These are phyloP conservation scores for Musa itinerans DNA, from an alignment of 176 grass and related monocot species.

Conservation along the genomic window DNA sequence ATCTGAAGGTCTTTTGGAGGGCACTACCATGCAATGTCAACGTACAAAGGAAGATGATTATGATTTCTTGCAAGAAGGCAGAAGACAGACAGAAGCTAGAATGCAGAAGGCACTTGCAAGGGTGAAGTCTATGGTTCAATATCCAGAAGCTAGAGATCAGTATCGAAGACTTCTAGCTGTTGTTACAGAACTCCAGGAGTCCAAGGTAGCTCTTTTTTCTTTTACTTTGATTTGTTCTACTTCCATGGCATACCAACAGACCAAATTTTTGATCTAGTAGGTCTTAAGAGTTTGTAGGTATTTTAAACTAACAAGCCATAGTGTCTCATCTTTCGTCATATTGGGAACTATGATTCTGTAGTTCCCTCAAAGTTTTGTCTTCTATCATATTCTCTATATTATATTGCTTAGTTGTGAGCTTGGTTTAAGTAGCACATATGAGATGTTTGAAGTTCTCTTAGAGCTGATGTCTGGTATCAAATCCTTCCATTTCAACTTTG, in stretches of 20 bases:
- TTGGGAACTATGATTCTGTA: neutral
- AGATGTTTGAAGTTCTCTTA: no score
- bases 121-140: conserved; percentile 95
- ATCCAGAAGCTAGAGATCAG: conserved; percentile 96
- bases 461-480: no score
- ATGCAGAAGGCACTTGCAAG: conserved; percentile 74
- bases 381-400: neutral
- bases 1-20: conserved; percentile 54
- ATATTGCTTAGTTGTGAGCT: neutral
- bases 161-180: conserved; percentile 66
- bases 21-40: conserved; percentile 43
- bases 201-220: conserved; percentile 33
- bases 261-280: neutral
- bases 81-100: conserved; percentile 82
- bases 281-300: neutral
- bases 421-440: no score
- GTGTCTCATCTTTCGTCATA: neutral
- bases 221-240: neutral
- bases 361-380: neutral
- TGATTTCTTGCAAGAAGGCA: conserved; percentile 80
- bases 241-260: neutral
- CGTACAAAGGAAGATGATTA: conserved; percentile 53
- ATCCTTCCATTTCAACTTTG: no score
- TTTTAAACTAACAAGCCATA: neutral
- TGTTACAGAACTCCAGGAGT: conserved; percentile 66